phyloP scores from a whole-genome alignment of 805 yeast species.

The Ogataea nakhonphanomensis region DNA sequence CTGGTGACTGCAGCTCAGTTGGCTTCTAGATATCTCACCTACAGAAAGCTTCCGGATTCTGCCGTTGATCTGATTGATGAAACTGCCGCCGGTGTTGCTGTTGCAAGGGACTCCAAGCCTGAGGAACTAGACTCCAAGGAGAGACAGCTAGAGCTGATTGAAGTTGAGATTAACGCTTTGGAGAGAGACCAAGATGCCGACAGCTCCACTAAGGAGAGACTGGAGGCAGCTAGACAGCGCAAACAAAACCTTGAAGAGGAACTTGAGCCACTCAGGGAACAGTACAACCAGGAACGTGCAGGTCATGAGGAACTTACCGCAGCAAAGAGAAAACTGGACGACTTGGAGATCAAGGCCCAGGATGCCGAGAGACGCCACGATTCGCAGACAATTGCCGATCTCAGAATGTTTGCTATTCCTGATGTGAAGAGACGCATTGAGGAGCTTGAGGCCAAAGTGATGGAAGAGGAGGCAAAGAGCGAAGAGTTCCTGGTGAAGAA shows the following conservation, averaged over 20 bases:
- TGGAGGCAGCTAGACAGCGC: slow-evolving; percentile 71
- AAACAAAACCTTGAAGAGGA: slow-evolving; percentile 84
- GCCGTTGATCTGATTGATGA: slow-evolving; percentile 97
- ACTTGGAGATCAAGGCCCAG: slow-evolving; percentile 83
- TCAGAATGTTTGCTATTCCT: slow-evolving; percentile 96
- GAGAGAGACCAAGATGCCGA: slow-evolving; percentile 93
- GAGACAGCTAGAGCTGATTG: slow-evolving; percentile 85
- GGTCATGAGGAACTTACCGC: slow-evolving; percentile 89
- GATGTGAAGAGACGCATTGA: slow-evolving; percentile 76
- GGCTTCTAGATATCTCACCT: slow-evolving; percentile 91
- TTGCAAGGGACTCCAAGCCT: slow-evolving; percentile 96
- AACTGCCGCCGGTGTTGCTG: slow-evolving; percentile 95
- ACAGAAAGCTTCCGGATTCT: slow-evolving; percentile 93
- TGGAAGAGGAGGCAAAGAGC: slow-evolving; percentile 56
- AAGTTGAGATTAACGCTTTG: slow-evolving; percentile 94
- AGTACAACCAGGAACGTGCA: slow-evolving; percentile 80
- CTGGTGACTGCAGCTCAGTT: slow-evolving; percentile 90
- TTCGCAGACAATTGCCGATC: slow-evolving; percentile 90
- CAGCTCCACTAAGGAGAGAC: slow-evolving; percentile 78
- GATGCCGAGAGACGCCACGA: slow-evolving; percentile 98
- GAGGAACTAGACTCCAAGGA: slow-evolving; percentile 93
- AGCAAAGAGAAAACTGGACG: slow-evolving; percentile 88
- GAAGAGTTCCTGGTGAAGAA: slow-evolving; percentile 70
- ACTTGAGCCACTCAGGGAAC: slow-evolving; percentile 77
- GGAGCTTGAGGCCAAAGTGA: slow-evolving; percentile 70